Conservation (phyloP, 2,329 filamentous ascomycete species). For the Colletotrichum tropicicola region DNA sequence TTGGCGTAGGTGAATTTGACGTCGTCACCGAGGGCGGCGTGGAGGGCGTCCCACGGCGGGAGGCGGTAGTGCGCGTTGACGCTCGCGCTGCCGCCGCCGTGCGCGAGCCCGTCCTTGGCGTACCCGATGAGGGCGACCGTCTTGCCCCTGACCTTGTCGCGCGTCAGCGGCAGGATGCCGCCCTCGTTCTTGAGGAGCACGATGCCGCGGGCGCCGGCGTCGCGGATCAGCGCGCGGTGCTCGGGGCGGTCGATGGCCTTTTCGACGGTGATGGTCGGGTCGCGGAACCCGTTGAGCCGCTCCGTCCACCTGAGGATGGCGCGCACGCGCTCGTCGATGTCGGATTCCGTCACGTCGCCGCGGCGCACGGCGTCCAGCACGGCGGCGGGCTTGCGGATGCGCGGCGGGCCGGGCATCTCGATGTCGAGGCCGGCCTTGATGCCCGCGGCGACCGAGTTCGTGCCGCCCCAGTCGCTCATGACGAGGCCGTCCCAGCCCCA, state of each 20-base stretch:
- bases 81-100: conserved; percentile 36
- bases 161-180: conserved; percentile 64
- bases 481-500: conserved; percentile 81
- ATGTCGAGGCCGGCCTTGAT: conserved; percentile 79
- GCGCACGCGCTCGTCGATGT: conserved; percentile 37
- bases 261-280: conserved; percentile 44
- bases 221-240: conserved; percentile 62
- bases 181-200: conserved; percentile 77
- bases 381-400: conserved; percentile 34
- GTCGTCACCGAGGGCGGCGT: conserved; percentile 63
- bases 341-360: conserved; percentile 33
- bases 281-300: conserved; percentile 41
- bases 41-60: conserved; percentile 65
- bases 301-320: conserved; percentile 41
- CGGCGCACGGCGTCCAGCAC: conserved; percentile 35
- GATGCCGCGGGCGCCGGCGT: conserved; percentile 65
- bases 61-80: conserved; percentile 56
- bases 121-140: conserved; percentile 21
- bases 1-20: conserved; percentile 48
- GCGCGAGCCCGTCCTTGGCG: conserved; percentile 54
- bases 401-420: conserved; percentile 63
- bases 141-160: conserved; percentile 54
- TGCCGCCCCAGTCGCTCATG: conserved; percentile 77
- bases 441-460: conserved; percentile 76
- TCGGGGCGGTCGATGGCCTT: conserved; percentile 54